Evolutionary conservation across 768 basidiomycete genomes (phyloP).

Genomic region (Mycena kentingensis): DNA sequence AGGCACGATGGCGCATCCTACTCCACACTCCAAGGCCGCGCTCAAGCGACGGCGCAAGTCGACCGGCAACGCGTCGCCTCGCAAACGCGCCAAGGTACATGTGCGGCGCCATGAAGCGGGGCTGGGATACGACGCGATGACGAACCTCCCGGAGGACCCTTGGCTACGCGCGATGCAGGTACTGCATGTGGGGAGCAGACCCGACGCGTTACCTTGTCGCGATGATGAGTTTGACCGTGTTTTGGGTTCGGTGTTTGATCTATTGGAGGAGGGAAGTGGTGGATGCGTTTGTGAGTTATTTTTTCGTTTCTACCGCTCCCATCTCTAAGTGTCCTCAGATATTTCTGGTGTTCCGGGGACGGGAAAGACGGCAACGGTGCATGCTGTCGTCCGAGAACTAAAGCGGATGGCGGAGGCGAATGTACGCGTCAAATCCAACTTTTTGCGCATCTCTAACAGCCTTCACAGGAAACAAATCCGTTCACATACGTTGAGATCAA

Average conservation of each 20-base stretch:
- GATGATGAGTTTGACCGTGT: slow-evolving; percentile 83
- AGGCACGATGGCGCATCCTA: slow-evolving; percentile 55
- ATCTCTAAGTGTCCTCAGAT: slow-evolving; percentile 49
- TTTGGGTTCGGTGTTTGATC: slow-evolving; percentile 72
- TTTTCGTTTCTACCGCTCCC: neutral
- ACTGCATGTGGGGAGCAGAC: slow-evolving; percentile 90
- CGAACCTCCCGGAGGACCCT: slow-evolving; percentile 67
- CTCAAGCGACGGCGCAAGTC: slow-evolving; percentile 45
- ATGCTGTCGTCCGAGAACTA: slow-evolving; percentile 86
- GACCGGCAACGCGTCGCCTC: slow-evolving; percentile 25
- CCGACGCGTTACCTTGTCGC: slow-evolving; percentile 86
- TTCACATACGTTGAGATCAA: slow-evolving; percentile 99
- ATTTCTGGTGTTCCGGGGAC: slow-evolving; percentile 99
- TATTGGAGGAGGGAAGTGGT: slow-evolving; percentile 90
- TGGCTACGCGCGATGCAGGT: slow-evolving; percentile 89
- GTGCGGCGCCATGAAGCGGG: slow-evolving; percentile 9
- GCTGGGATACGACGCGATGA: slow-evolving; percentile 36
- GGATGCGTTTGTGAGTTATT: slow-evolving; percentile 86
- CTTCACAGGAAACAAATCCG: slow-evolving; percentile 79
- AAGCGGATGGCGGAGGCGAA: slow-evolving; percentile 84
- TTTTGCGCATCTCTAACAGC: neutral
- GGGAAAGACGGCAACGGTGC: slow-evolving; percentile 97
- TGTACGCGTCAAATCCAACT: slow-evolving; percentile 42
- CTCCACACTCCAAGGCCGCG: slow-evolving; percentile 76
- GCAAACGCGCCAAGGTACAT: slow-evolving; percentile 25